These are phyloP conservation scores for Sutorius eximius DNA, from an alignment of 1,284 basidiomycete species.

Conservation along the genomic window DNA sequence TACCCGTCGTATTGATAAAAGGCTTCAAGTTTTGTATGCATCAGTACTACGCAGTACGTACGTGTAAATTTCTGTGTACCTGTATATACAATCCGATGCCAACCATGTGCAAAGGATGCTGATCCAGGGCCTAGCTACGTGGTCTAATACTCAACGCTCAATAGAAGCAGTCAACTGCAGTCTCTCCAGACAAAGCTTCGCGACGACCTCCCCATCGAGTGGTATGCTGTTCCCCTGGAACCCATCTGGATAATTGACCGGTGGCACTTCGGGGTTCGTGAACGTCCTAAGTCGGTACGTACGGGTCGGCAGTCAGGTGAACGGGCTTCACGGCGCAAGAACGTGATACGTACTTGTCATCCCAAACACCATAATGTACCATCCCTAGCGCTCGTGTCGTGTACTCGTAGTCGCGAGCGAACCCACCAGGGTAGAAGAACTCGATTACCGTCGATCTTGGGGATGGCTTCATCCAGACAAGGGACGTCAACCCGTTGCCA, in stretches of 20 bases:
- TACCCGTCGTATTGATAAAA: too few species aligned
- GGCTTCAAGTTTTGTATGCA: background rate
- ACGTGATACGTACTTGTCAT: slow-evolving; percentile 16
- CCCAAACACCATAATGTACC: slow-evolving; percentile 44
- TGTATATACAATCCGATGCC: background rate
- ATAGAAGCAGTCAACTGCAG: slow-evolving; percentile 24
- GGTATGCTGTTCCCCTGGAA: slow-evolving; percentile 59
- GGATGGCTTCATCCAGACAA: slow-evolving; percentile 83
- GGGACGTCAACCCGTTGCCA: slow-evolving; percentile 80
- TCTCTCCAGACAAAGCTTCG: slow-evolving; percentile 46
- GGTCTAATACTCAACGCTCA: background rate
- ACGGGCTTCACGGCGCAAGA: background rate
- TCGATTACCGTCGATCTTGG: slow-evolving; percentile 81
- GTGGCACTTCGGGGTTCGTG: slow-evolving; percentile 48
- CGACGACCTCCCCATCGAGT: slow-evolving; percentile 51
- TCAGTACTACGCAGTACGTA: background rate
- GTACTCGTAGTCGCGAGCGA: slow-evolving; percentile 83
- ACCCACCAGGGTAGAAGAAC: slow-evolving; percentile 84
- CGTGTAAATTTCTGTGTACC: background rate
- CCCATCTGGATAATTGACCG: slow-evolving; percentile 49
- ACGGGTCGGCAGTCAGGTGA: background rate
- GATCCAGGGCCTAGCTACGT: background rate
- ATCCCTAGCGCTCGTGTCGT: slow-evolving; percentile 80
- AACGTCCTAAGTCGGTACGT: slow-evolving; percentile 41
- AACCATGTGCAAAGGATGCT: background rate